A percentile compares a stretch with the other conserved stretches of the same genome.
These are phyloP conservation scores for Yarrowia sp. DNA, from an alignment of 805 yeast species.

Conservation along the genomic window DNA sequence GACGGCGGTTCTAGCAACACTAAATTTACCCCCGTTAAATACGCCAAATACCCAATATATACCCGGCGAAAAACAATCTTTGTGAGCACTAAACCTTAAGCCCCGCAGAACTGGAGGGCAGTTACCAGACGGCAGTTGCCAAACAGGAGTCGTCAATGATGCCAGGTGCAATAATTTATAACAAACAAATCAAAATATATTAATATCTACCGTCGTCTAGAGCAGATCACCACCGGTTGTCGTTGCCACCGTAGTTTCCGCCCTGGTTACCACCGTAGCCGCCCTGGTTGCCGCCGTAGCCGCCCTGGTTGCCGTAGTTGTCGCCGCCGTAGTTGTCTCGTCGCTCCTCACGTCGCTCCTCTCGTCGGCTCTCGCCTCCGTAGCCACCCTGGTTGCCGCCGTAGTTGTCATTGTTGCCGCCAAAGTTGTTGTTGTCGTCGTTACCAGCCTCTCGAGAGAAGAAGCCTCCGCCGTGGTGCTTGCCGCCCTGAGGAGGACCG, in stretches of 20 bases:
- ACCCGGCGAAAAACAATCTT: no score
- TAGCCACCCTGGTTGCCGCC: neutral
- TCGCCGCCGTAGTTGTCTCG: neutral
- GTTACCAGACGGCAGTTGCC: no score
- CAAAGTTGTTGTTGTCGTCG: neutral
- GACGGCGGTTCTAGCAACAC: no score
- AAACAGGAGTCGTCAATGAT: no score
- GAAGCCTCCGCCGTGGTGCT: constrained; percentile 15
- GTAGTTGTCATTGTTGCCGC: neutral
- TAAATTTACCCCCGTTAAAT: no score
- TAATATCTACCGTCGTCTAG: constrained; percentile 1
- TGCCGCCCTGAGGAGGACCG: neutral
- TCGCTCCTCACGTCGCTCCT: neutral
- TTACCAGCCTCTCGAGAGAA: neutral
- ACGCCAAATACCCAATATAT: no score
- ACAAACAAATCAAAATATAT: neutral
- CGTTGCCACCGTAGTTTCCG: neutral
- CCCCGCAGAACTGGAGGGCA: no score
- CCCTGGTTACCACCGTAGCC: constrained; percentile 9
- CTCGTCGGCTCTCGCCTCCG: neutral
- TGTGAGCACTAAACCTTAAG: no score
- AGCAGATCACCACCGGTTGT: neutral
- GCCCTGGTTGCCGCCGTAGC: neutral
- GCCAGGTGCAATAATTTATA: neutral
- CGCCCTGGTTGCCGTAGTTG: neutral